Evolutionary conservation across 2,329 filamentous ascomycete species (phyloP).

Genomic region (Dactylellina drechsleri): DNA sequence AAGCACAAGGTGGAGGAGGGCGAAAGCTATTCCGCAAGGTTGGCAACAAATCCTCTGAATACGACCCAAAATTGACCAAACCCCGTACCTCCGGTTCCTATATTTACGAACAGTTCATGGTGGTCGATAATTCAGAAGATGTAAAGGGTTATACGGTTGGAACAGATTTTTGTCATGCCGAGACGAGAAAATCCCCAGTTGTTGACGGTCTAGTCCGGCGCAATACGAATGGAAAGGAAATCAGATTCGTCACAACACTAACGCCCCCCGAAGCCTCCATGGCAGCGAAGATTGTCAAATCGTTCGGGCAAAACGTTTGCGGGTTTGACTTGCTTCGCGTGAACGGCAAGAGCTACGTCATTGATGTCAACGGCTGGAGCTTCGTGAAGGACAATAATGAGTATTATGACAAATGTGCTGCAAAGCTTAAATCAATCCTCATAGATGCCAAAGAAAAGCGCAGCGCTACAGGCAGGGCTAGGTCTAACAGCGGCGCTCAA

Average conservation of each 20-base stretch:
- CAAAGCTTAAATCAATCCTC: conserved; percentile 87
- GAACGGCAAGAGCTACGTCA: conserved; percentile 90
- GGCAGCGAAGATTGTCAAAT: conserved; percentile 86
- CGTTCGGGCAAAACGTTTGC: conserved; percentile 94
- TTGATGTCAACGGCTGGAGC: conserved; percentile 99
- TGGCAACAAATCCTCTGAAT: conserved; percentile 98
- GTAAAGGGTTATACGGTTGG: conserved; percentile 99
- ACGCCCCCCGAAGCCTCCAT: conserved; percentile 82
- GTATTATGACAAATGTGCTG: conserved; percentile 92
- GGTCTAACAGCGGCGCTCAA: conserved; percentile 63
- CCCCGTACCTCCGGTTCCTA: conserved; percentile 86
- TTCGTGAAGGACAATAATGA: conserved; percentile 99
- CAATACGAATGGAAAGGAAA: conserved; percentile 96
- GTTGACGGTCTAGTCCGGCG: conserved; percentile 95
- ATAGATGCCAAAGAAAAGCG: conserved; percentile 67
- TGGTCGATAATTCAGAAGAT: conserved; percentile 95
- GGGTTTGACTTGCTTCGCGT: conserved; percentile 93
- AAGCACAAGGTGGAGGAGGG: conserved; percentile 84
- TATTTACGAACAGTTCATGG: conserved; percentile 96
- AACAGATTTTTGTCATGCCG: conserved; percentile 90
- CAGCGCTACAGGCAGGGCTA: conserved; percentile 66
- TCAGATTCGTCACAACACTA: conserved; percentile 90
- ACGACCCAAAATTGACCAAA: conserved; percentile 77
- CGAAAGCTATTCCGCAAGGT: conserved; percentile 94
- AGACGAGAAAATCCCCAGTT: conserved; percentile 95